Percentiles rank a stretch among this genome's conserved stretches.
Evolutionary conservation across 495 filamentous ascomycete genomes (phyloP).

Genomic region (Cercophora sp.): DNA sequence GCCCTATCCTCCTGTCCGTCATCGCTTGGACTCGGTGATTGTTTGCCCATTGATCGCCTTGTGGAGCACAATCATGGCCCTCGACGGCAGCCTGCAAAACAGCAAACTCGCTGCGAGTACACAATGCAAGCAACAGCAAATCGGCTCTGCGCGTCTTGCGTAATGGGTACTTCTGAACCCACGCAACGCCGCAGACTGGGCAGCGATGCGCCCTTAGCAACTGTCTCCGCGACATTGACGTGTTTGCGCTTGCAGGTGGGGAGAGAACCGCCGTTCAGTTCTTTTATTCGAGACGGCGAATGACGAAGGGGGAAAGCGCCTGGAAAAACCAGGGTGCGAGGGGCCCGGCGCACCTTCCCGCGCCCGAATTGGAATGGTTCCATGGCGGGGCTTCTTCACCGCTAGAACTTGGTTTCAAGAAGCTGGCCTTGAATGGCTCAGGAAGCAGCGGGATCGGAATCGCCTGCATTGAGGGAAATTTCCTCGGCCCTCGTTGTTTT

Average conservation of each 20-base stretch:
- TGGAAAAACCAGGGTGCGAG: not conserved
- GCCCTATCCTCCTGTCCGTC: too few species aligned
- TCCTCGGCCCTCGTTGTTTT: too few species aligned
- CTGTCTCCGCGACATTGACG: conserved; percentile 12
- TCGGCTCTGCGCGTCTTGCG: conserved; percentile 5
- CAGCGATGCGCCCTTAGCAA: conserved; percentile 31
- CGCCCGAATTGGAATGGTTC: conserved; percentile 3
- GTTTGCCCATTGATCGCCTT: too few species aligned
- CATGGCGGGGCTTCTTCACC: conserved; percentile 15
- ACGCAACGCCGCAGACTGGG: conserved; percentile 26
- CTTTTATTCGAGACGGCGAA: not conserved
- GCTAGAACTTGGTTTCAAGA: conserved; percentile 20
- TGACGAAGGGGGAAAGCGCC: conserved; percentile 1
- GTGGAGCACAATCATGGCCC: too few species aligned
- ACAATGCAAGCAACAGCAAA: conserved; percentile 15
- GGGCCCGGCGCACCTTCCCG: not conserved
- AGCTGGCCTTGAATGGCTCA: too few species aligned
- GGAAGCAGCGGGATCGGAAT: too few species aligned
- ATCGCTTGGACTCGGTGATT: too few species aligned
- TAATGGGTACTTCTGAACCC: conserved; percentile 21
- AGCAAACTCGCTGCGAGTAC: conserved; percentile 14
- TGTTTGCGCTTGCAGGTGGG: not conserved
- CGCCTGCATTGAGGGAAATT: not conserved
- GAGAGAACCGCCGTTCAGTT: not conserved
- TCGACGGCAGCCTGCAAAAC: conserved; percentile 3